Evolutionary conservation across 768 basidiomycete genomes (phyloP), one percentile per base, ranked within the genome.

Genomic region (Pulveroboletus sp.): DNA sequence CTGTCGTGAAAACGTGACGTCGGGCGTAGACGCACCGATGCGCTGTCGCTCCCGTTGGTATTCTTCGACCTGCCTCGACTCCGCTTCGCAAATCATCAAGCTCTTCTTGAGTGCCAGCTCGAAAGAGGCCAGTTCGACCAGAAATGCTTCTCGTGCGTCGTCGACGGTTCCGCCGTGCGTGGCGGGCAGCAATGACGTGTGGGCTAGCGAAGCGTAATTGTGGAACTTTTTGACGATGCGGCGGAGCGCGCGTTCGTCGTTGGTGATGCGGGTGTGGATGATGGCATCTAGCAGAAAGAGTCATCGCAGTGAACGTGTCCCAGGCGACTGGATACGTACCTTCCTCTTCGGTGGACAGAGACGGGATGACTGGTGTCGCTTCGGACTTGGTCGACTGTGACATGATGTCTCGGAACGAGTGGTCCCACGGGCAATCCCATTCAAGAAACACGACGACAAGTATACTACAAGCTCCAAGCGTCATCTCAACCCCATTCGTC

Each of bases 211-310:
- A 16, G 81, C 76, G 56, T 89, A 90, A 52, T 71, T 76, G 71
- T 88, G 85, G 63, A 90, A 91, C 64, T 85, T 87, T 71, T 88
- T 89, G 49, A 89, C 80, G 29, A 91, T 79, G 37, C 88, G 81
- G 31, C 84, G 81, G 23, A 93, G 73, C 20, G 82, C 80, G 13
- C 86, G 80, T 68, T 92, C 89, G 57, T 92, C 89, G 62, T 90
- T 86, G 17, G 82, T 83, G 55, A 92, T 89, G 45, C 90, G 81
- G 1, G 85, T 77, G 61, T 86, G 82, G 41, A 90, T 89, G 57
- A 92, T 82, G 46, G 80, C 77, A 70, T 93, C 90, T 92, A 55
- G 19, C 46, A 24, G 16, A 34, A 47, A 35, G 31, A n/a, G 41
- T 54, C 35, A 57, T 47, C 49, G 47, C 30, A 31, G 42, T 32